Conservation (phyloP, 2,329 filamentous ascomycete species). For the Sclerotinia sclerotiorum region DNA sequence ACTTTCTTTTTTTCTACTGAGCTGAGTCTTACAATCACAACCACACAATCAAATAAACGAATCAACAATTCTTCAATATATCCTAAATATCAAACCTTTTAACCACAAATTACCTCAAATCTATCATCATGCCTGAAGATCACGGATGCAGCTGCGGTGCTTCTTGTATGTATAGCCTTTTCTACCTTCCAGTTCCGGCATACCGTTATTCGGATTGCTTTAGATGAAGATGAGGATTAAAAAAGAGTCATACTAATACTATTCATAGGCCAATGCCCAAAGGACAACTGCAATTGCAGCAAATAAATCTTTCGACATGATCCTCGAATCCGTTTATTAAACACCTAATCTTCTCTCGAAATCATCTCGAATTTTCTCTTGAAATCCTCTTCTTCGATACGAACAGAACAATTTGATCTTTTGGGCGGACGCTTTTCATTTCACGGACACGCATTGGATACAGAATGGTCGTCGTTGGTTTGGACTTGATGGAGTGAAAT, state of each 20-base stretch:
- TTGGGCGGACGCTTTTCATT: background rate
- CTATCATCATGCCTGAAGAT: conserved; percentile 12
- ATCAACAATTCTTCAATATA: background rate
- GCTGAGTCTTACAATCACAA: background rate
- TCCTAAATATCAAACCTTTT: background rate
- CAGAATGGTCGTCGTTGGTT: background rate
- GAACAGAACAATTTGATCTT: background rate
- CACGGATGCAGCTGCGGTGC: background rate
- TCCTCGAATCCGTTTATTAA: background rate
- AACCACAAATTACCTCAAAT: background rate
- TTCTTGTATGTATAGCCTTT: background rate
- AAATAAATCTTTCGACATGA: background rate
- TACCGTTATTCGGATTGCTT: background rate
- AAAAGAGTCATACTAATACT: background rate
- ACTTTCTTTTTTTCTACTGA: background rate
- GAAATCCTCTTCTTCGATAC: background rate
- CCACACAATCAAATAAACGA: background rate
- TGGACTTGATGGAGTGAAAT: background rate
- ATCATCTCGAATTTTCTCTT: background rate
- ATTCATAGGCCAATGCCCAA: background rate
- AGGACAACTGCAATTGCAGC: conserved; percentile 7
- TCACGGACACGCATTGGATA: background rate
- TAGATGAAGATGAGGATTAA: too few relatives aligned
- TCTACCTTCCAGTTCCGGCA: too few relatives aligned
- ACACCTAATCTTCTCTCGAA: background rate